Evolutionary conservation across 306 rosid genomes (phyloP).

Genomic region (Adenanthera pavonina): DNA sequence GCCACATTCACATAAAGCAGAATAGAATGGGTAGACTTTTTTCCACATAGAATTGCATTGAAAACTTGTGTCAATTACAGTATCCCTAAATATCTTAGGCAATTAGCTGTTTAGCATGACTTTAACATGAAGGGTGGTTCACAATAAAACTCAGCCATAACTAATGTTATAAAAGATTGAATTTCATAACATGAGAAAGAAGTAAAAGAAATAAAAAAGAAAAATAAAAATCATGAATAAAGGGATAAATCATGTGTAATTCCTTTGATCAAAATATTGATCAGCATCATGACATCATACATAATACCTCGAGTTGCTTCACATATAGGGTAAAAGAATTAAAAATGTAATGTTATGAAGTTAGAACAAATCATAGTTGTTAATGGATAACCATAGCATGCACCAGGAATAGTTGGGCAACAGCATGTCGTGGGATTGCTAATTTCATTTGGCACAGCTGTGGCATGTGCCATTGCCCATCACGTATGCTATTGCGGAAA

Average conservation of each 20-base stretch:
- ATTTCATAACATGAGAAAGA: slow-evolving; percentile 12
- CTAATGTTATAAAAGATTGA: not conserved
- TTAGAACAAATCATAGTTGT: not conserved
- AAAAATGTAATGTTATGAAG: not conserved
- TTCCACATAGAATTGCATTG: not conserved
- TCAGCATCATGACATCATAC: not conserved
- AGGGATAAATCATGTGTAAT: not conserved
- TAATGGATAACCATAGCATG: not conserved
- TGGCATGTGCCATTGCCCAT: not conserved
- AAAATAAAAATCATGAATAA: not conserved
- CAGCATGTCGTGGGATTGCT: too few relatives aligned
- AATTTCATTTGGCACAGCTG: not conserved
- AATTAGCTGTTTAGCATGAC: slow-evolving; percentile 8
- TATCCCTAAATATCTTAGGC: slow-evolving; percentile 9
- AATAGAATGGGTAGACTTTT: too few relatives aligned
- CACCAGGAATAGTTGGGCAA: not conserved
- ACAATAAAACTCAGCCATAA: slow-evolving; percentile 11
- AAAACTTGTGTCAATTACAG: slow-evolving; percentile 10
- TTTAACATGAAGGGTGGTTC: slow-evolving; percentile 14
- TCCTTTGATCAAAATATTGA: not conserved
- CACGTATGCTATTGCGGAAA: not conserved
- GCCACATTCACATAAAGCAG: too few relatives aligned
- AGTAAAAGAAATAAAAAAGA: not conserved
- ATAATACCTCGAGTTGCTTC: not conserved
- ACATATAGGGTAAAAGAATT: not conserved